Conservation (phyloP, 1,284 basidiomycete genomes). For the Leccinum subfulvum region DNA sequence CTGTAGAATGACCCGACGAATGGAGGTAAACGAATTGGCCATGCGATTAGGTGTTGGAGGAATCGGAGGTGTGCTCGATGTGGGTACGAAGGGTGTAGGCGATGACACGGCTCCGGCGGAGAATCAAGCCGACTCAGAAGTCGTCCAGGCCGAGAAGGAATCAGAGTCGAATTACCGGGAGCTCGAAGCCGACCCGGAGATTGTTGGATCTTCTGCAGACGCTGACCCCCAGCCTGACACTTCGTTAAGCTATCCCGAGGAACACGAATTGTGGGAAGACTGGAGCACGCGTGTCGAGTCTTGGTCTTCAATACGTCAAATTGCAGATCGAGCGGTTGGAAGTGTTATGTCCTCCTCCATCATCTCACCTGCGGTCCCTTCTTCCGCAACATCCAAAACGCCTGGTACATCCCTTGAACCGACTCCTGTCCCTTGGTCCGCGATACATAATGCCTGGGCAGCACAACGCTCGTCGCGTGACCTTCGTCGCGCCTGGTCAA, state of each 20-base stretch:
- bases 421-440: constrained; percentile 62
- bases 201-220: constrained; percentile 20
- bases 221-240: constrained; percentile 5
- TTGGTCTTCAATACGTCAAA: constrained; percentile 66
- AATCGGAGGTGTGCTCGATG: constrained; percentile 67
- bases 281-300: constrained; percentile 68
- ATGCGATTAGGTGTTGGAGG: constrained; percentile 77
- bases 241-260: constrained; percentile 18
- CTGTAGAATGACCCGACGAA: constrained; percentile 59
- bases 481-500: constrained; percentile 60
- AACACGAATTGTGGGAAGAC: constrained; percentile 60
- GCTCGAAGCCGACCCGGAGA: constrained; percentile 16
- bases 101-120: constrained; percentile 11
- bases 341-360: constrained; percentile 49
- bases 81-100: constrained; percentile 12
- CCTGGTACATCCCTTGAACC: constrained; percentile 43
- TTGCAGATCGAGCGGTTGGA: constrained; percentile 73
- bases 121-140: constrained; percentile 14
- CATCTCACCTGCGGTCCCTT: constrained; percentile 15
- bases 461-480: constrained; percentile 49
- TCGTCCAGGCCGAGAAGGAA: constrained; percentile 6
- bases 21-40: constrained; percentile 75
- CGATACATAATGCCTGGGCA: constrained; percentile 62
- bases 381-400: constrained; percentile 28
- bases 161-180: constrained; percentile 14